These are phyloP conservation scores for Trichomonas tenax DNA, from an alignment of 208 protist species.

Conservation along the genomic window DNA sequence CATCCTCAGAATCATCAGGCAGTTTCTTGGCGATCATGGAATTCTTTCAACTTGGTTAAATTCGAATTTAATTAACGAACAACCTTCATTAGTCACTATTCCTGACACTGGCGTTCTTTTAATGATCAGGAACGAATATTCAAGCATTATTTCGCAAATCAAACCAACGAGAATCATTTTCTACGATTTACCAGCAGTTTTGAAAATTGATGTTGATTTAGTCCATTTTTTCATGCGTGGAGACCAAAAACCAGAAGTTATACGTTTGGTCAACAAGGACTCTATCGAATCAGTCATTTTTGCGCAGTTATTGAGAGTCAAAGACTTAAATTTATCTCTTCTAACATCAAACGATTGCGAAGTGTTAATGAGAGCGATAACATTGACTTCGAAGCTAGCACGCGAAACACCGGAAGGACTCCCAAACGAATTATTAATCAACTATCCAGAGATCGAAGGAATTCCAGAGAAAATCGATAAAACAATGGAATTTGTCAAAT, in stretches of 20 bases:
- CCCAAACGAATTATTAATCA: neutral
- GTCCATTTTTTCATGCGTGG: neutral
- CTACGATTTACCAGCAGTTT: neutral
- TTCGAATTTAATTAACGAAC: neutral
- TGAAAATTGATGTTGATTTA: neutral
- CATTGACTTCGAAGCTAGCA: neutral
- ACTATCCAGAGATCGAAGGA: neutral
- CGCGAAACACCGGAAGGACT: neutral
- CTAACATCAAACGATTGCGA: neutral
- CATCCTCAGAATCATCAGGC: neutral
- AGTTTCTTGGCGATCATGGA: neutral
- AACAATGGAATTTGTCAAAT: neutral
- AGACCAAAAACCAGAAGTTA: neutral
- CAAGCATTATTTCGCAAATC: neutral
- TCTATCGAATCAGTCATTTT: neutral
- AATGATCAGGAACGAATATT: neutral
- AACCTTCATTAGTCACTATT: neutral
- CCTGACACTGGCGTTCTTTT: neutral
- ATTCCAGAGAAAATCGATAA: neutral
- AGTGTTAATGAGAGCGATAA: neutral
- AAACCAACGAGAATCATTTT: neutral
- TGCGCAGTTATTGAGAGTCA: neutral
- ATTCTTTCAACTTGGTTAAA: neutral
- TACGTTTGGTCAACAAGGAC: neutral
- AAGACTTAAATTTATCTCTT: neutral